These are phyloP conservation scores for Phytomonas sp. DNA, from an alignment of 208 protist species.

Conservation along the genomic window DNA sequence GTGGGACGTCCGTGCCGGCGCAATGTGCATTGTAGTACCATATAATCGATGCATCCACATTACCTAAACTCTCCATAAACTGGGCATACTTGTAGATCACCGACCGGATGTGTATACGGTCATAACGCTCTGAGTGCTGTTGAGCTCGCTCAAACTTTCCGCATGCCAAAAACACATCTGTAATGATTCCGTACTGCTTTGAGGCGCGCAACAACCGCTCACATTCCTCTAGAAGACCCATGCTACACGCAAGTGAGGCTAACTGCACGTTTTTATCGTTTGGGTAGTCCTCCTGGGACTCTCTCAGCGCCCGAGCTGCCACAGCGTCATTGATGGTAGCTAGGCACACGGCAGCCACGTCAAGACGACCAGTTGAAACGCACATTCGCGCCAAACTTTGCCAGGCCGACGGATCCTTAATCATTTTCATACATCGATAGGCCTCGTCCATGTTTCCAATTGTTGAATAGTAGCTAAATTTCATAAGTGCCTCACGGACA, in stretches of 20 bases:
- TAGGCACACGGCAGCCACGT: slow-evolving; percentile 93
- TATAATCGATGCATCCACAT: slow-evolving; percentile 86
- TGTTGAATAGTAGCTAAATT: slow-evolving; percentile 95
- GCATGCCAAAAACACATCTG: slow-evolving; percentile 87
- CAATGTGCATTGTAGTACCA: slow-evolving; percentile 91
- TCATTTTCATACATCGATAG: slow-evolving; percentile 93
- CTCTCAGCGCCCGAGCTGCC: slow-evolving; percentile 80
- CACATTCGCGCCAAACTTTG: slow-evolving; percentile 94
- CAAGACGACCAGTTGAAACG: slow-evolving; percentile 89
- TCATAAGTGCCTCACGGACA: slow-evolving; percentile 90
- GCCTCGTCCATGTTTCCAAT: slow-evolving; percentile 97
- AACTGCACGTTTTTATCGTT: slow-evolving; percentile 85
- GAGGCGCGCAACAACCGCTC: slow-evolving; percentile 71
- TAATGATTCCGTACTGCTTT: slow-evolving; percentile 91
- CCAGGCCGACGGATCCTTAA: slow-evolving; percentile 91
- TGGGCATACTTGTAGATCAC: slow-evolving; percentile 93
- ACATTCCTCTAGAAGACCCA: slow-evolving; percentile 91
- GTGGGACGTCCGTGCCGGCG: slow-evolving; percentile 86
- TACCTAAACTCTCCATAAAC: slow-evolving; percentile 91
- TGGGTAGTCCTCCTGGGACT: slow-evolving; percentile 77
- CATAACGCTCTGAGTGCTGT: slow-evolving; percentile 77
- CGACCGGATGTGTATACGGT: slow-evolving; percentile 89
- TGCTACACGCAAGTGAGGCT: slow-evolving; percentile 91
- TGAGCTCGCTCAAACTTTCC: slow-evolving; percentile 93
- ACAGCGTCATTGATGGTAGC: slow-evolving; percentile 92